Evolutionary conservation across 345 rosid genomes (phyloP).

Genomic region (Rhizophora mangle): DNA sequence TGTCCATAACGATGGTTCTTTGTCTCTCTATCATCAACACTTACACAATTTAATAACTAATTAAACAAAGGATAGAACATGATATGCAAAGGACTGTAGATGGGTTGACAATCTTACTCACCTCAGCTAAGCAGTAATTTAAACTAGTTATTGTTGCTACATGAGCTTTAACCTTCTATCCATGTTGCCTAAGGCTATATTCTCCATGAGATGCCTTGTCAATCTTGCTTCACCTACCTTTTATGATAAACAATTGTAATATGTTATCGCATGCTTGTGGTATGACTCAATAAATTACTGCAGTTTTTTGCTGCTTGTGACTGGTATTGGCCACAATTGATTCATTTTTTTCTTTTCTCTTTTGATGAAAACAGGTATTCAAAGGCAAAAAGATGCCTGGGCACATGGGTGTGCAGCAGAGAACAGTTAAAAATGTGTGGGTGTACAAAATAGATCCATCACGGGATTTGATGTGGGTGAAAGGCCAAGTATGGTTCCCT

Average conservation of each 20-base stretch:
- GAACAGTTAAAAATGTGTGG: slow-evolving; percentile 92
- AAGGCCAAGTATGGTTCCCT: slow-evolving; percentile 74
- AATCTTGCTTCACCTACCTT: not conserved
- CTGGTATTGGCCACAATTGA: slow-evolving; percentile 12
- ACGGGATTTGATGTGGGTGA: slow-evolving; percentile 91
- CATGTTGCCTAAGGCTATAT: slow-evolving; percentile 1
- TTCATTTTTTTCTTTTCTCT: not conserved
- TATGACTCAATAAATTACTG: not conserved
- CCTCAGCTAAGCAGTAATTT: not conserved
- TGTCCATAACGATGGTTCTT: too few species aligned
- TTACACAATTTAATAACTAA: too few species aligned
- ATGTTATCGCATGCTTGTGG: not conserved
- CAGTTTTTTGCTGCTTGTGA: not conserved
- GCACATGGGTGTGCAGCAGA: slow-evolving; percentile 83
- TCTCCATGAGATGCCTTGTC: not conserved
- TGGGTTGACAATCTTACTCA: not conserved
- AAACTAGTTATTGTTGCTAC: not conserved
- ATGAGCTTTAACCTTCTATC: not conserved
- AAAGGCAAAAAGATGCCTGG: slow-evolving; percentile 97
- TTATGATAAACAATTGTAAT: not conserved
- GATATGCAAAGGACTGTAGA: not conserved
- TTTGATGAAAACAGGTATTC: slow-evolving; percentile 54
- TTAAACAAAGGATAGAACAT: too few species aligned
- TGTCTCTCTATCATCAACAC: too few species aligned
- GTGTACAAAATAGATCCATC: slow-evolving; percentile 84